phyloP scores from a whole-genome alignment of 768 basidiomycete species.

The Tubosaeta brunneosetosa region DNA sequence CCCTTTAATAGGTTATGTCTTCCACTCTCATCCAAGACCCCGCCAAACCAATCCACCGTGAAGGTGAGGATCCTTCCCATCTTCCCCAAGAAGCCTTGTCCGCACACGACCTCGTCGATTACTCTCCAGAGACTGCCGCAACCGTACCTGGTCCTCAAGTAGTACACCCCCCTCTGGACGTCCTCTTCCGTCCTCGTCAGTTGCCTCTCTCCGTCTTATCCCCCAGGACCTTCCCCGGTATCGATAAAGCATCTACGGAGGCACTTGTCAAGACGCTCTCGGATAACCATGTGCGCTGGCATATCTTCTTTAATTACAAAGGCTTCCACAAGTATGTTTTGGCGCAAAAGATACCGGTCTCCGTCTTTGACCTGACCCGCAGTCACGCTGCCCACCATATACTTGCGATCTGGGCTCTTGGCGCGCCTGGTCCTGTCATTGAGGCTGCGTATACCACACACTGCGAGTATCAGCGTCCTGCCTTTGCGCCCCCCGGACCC shows the following conservation, averaged over 20 bases:
- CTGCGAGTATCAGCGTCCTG: constrained; percentile 34
- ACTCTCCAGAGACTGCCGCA: constrained; percentile 18
- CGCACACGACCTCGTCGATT: constrained; percentile 20
- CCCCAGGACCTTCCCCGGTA: constrained; percentile 34
- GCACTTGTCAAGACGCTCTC: constrained; percentile 39
- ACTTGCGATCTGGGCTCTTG: constrained; percentile 57
- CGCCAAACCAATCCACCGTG: constrained; percentile 7
- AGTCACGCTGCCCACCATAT: constrained; percentile 58
- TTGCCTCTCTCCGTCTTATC: constrained; percentile 29
- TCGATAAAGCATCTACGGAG: constrained; percentile 35
- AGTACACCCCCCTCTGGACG: constrained; percentile 11
- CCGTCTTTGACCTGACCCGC: constrained; percentile 13
- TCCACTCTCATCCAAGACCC: not conserved
- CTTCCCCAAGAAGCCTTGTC: constrained; percentile 14
- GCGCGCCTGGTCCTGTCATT: constrained; percentile 42
- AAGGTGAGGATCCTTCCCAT: constrained; percentile 17
- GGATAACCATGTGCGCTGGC: constrained; percentile 50
- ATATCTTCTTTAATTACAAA: constrained; percentile 48
- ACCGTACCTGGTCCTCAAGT: constrained; percentile 4
- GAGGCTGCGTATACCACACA: constrained; percentile 41
- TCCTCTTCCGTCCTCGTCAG: constrained; percentile 22
- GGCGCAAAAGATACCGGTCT: constrained; percentile 3
- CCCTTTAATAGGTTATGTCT: not conserved
- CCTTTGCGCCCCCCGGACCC: constrained; percentile 24
- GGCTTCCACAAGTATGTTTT: constrained; percentile 30